Conservation (phyloP, 2,329 filamentous ascomycete genomes). For the Ustulina deusta region DNA sequence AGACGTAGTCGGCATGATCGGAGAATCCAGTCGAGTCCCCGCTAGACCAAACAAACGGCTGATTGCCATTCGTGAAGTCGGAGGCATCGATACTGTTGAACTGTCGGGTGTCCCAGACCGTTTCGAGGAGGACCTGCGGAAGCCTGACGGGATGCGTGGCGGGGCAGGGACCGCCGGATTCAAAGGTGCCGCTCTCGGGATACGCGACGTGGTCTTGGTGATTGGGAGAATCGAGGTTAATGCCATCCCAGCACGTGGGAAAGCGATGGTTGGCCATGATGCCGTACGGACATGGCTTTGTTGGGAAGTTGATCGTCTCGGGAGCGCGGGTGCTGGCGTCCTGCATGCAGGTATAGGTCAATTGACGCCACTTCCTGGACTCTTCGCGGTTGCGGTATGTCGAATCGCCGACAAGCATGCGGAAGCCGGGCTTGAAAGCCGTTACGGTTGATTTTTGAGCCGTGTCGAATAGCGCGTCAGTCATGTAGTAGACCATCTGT, state of each 20-base stretch:
- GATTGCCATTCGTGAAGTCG: conserved; percentile 44
- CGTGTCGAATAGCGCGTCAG: conserved; percentile 54
- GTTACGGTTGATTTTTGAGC: conserved; percentile 55
- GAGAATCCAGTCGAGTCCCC: conserved; percentile 54
- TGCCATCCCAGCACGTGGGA: conserved; percentile 52
- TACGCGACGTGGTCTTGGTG: conserved; percentile 58
- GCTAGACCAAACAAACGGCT: conserved; percentile 57
- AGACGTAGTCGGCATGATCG: conserved; percentile 58
- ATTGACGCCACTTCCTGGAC: conserved; percentile 54
- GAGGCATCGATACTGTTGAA: conserved; percentile 45
- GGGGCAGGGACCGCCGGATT: conserved; percentile 59
- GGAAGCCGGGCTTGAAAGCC: conserved; percentile 61
- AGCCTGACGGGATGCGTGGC: conserved; percentile 56
- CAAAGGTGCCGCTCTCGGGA: conserved; percentile 56
- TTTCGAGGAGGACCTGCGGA: conserved; percentile 59
- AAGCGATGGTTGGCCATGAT: conserved; percentile 58
- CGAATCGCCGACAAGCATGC: conserved; percentile 61
- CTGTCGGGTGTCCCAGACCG: conserved; percentile 46
- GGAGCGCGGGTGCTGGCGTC: conserved; percentile 54
- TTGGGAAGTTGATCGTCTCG: conserved; percentile 56
- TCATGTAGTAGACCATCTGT: conserved; percentile 61
- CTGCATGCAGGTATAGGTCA: conserved; percentile 56
- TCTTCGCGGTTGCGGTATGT: conserved; percentile 51
- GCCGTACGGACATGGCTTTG: conserved; percentile 55
- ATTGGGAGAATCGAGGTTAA: conserved; percentile 51